Conservation (phyloP, 148 eudicot species). For the Vaccinium vitisidaea region DNA sequence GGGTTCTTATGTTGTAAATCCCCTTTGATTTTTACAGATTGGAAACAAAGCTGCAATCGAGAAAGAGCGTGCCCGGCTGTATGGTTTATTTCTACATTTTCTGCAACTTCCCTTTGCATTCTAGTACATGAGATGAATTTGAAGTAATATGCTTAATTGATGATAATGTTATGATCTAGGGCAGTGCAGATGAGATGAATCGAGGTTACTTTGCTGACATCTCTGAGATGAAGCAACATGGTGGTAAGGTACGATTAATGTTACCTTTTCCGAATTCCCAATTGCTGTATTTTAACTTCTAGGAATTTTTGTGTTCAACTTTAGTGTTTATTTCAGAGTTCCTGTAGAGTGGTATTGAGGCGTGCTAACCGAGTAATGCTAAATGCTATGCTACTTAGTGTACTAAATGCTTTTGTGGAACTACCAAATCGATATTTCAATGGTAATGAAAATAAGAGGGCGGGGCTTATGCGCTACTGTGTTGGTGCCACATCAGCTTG, state of each 20-base stretch:
- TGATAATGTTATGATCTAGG: slow-evolving; percentile 41
- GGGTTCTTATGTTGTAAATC: background rate
- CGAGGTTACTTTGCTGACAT: slow-evolving; percentile 95
- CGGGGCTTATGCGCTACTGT: background rate
- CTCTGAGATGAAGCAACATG: slow-evolving; percentile 74
- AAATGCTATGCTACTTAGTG: too few species aligned
- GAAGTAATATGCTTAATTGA: slow-evolving; percentile 16
- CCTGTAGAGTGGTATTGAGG: too few species aligned
- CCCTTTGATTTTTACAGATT: slow-evolving; percentile 49
- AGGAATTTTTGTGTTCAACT: too few species aligned
- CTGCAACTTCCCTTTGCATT: background rate
- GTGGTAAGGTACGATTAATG: slow-evolving; percentile 69
- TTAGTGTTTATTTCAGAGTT: too few species aligned
- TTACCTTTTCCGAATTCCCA: background rate
- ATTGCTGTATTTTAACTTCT: background rate
- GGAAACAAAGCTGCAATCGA: slow-evolving; percentile 79
- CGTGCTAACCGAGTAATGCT: too few species aligned
- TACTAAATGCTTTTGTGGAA: background rate
- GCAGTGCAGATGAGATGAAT: slow-evolving; percentile 98
- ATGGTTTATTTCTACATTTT: slow-evolving; percentile 24
- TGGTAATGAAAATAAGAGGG: background rate
- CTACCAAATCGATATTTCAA: background rate
- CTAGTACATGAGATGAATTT: slow-evolving; percentile 7
- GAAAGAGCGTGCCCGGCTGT: slow-evolving; percentile 94
- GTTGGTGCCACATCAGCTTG: background rate